phyloP scores from a whole-genome alignment of 495 filamentous ascomycete species.

The Glutinoglossum americanum region DNA sequence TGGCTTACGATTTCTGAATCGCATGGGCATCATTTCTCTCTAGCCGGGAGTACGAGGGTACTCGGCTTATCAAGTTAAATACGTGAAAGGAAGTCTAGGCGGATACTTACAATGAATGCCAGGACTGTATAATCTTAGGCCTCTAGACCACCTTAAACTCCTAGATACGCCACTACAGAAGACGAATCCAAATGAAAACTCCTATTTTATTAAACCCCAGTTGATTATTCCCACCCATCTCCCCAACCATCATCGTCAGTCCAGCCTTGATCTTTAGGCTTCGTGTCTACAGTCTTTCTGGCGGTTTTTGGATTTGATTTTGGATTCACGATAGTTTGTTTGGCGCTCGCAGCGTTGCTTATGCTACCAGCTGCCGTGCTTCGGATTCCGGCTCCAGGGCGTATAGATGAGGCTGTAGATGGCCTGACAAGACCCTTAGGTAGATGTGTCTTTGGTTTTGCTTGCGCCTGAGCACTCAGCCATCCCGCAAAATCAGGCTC shows the following conservation, averaged over 20 bases:
- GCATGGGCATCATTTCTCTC: neutral
- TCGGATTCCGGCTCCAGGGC: slow-evolving; percentile 8
- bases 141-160: neutral
- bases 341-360: slow-evolving; percentile 14
- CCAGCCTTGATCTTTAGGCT: slow-evolving; percentile 30
- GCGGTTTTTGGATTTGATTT: slow-evolving; percentile 15
- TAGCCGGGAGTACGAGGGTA: neutral
- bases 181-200: neutral
- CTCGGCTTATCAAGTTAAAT: neutral
- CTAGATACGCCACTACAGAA: neutral
- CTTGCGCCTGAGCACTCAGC: slow-evolving; percentile 61
- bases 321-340: slow-evolving; percentile 18
- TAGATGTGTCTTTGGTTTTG: slow-evolving; percentile 45
- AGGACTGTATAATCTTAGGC: neutral
- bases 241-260: slow-evolving; percentile 42
- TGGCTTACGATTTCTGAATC: neutral
- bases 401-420: slow-evolving; percentile 9
- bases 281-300: slow-evolving; percentile 30
- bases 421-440: slow-evolving; percentile 57
- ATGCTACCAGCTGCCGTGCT: slow-evolving; percentile 10
- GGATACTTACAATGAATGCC: neutral
- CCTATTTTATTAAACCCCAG: neutral
- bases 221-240: slow-evolving; percentile 33
- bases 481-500: slow-evolving; percentile 90
- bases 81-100: neutral